Conservation (phyloP, 1,284 basidiomycete genomes). For the Coniferiporia weirii region DNA sequence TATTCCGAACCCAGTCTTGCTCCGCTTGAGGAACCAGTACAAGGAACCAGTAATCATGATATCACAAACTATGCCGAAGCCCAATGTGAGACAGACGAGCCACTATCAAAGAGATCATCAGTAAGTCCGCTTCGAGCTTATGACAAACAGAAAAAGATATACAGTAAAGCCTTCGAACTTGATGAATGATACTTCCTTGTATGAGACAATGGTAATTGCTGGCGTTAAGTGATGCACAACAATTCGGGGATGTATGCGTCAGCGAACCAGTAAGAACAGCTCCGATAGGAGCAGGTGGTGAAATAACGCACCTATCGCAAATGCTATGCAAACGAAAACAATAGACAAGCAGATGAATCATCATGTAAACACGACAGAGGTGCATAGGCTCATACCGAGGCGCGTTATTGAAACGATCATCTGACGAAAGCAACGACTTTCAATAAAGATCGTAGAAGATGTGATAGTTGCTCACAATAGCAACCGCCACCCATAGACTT, state of each 20-base stretch:
- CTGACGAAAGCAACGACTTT: background rate
- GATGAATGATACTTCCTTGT: background rate
- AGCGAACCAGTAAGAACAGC: background rate
- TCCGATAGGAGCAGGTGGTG: background rate
- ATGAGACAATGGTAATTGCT: conserved; percentile 3
- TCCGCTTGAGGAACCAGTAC: conserved; percentile 1
- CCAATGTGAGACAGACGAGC: conserved; percentile 8
- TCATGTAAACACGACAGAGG: too few relatives aligned
- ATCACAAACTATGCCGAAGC: conserved; percentile 1
- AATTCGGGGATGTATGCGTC: background rate
- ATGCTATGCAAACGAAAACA: background rate
- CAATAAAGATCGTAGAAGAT: background rate
- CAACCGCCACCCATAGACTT: background rate
- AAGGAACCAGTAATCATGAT: conserved; percentile 8
- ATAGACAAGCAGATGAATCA: background rate
- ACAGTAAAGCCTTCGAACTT: conserved; percentile 5
- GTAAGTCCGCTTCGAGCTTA: background rate
- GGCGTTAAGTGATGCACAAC: background rate
- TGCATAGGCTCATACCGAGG: background rate
- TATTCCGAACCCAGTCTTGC: conserved; percentile 9
- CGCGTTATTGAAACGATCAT: background rate
- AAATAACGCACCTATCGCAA: background rate
- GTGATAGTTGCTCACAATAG: background rate
- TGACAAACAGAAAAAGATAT: background rate
- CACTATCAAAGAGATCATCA: background rate